Base-by-base conservation (phyloP, 768 basidiomycete genomes). In the Pleurotus pulmonarius region DNA sequence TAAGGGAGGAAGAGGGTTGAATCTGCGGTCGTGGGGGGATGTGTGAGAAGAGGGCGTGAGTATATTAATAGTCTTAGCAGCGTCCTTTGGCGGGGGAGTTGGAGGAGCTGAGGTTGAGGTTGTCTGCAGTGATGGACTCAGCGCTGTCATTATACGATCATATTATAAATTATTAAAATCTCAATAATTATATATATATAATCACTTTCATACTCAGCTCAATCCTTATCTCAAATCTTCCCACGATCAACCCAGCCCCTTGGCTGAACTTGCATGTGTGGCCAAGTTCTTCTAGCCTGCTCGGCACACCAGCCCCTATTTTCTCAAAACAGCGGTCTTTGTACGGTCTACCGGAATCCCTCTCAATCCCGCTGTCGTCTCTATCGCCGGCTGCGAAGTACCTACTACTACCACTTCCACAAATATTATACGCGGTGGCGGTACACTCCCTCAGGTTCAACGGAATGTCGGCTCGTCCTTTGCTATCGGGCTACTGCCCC, bases 1-100 rank as follows among this genome's bases (percentile, higher is more conserved):
- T 5, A 64, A 65, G n/a, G 73, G 65, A 3, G 73, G 60, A 12
- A 69, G 64, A 24, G 70, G 69, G 25, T 67, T 62, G n/a, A 69
- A 62, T 6, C 61, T 62, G 38, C 60, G 65, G n/a, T 58, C 66
- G 41, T 63, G 60, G 49, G 51, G 56, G 9, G 63, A 48, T 63
- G 60, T 3, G 64, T 68, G n/a, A 72, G 75, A 34, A n/a, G 41
- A 44, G 41, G 41, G 52, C 38, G 37, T 20, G 29, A 49, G 29
- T 16, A 49, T 20, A 38, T 16, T 49, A 49, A 49, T 49, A 26
- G 49, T 34, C 9, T 34, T 34, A 57, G 12, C 58, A n/a, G 22
- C 44, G 55, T 45, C 55, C 55, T 16, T 47, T 44, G 9, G 26
- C 26, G 41, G 46, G 43, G 49, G 49, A 41, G 16, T 22, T 59